Percentiles rank a stretch among this genome's conserved stretches.
phyloP scores from a whole-genome alignment of 2,329 filamentous ascomycete species.

The Colletotrichum noveboracense region DNA sequence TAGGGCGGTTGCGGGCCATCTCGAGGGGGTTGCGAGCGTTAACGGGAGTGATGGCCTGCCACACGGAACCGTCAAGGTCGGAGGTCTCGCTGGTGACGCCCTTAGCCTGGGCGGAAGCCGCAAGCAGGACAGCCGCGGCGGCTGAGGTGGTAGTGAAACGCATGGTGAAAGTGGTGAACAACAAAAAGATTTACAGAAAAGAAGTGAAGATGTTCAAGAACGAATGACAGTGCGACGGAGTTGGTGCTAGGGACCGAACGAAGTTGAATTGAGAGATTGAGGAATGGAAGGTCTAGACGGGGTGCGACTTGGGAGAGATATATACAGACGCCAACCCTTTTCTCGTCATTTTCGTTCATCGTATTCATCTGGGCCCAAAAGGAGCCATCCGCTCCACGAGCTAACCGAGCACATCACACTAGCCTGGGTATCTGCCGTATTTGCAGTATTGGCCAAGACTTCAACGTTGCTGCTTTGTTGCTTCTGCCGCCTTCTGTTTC shows the following conservation, averaged over 20 bases:
- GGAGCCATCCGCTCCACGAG: not conserved
- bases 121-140: constrained; percentile 25
- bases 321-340: not conserved
- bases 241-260: constrained; percentile 1
- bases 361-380: not conserved
- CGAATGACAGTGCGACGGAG: not conserved
- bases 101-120: constrained; percentile 26
- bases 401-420: not conserved
- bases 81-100: constrained; percentile 25
- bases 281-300: not conserved
- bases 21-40: not conserved
- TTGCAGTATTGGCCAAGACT: not conserved
- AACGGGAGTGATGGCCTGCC: constrained; percentile 25
- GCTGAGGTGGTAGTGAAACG: constrained; percentile 25
- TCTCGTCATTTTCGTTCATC: not conserved
- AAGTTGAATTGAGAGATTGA: not conserved
- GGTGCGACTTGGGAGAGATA: not conserved
- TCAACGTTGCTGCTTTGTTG: not conserved
- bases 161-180: constrained; percentile 24
- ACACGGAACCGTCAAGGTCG: constrained; percentile 33
- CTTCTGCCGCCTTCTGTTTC: not conserved
- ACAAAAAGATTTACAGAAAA: not conserved
- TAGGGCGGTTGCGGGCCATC: constrained; percentile 27
- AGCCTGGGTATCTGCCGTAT: not conserved
- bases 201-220: not conserved